Evolutionary conservation across 441 rosid species (phyloP), one percentile per base, ranked within the genome.

Genomic region (Isatis lusitanica): DNA sequence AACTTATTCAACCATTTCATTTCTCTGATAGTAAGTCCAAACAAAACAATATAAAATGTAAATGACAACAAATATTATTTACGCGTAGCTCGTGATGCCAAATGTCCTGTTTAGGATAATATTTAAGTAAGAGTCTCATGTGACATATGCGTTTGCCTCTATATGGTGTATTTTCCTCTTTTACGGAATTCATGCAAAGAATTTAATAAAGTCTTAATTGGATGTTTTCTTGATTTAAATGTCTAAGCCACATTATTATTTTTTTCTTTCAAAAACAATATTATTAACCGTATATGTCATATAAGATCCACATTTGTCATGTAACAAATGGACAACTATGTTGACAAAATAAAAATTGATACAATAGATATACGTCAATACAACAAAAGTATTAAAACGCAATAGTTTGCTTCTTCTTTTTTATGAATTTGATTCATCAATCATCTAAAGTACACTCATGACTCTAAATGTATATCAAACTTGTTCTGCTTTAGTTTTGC

Each of bases 71-170:
- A 35, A 9, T 28, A 38, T 66, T 51, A 36, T 66, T 24, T 47
- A 64, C 44, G 6, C 4, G 10, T 44, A 10, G 28, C 68, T 63
- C 56, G 58, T 48, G 58, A 36, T 51, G 35, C 70, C 70, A 51
- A 66, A 58, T 26, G 13, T 47, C 39, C 77, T 74, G 61, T 74
- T 74, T 47, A 28, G 17, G 77, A 74, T 74, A 74, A 58, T 40
- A 57, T 28, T 36, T 38, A 66, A 39, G 28, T 24, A 28, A 38
- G 13, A 8, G 33, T 65, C 51, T 56, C 71, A 65, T 65, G 77
- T 73, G 60, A 65, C 77, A 73, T 59, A 71, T 56, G 52, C 59
- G 36, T 64, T 52, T 63, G 69, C 75, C 63, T 62, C 63, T 17
- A 71, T 55, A 26, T 73, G 31, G 53, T 55, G 6, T 24, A 5